phyloP scores from a whole-genome alignment of 177 flowering plant genomes.

The Vitis hybrid region DNA sequence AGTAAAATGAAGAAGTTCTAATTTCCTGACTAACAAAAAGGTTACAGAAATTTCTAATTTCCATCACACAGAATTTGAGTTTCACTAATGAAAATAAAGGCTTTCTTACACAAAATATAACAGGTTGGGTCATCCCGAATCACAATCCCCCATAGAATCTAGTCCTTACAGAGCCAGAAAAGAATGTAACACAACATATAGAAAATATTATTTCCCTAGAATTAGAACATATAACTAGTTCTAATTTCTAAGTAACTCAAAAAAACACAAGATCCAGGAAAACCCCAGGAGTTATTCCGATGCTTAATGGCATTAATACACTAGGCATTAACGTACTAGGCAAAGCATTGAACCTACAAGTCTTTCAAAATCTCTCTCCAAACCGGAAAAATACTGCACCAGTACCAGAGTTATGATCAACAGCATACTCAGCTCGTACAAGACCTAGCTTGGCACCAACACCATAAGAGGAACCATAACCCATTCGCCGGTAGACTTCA shows the following conservation, averaged over 20 bases:
- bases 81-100: no score
- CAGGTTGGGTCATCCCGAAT: no score
- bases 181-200: no score
- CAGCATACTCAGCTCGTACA: conserved; percentile 95
- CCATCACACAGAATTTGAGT: no score
- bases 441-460: conserved; percentile 85
- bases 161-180: no score
- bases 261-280: neutral
- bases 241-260: neutral
- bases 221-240: no score
- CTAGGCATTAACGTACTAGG: neutral
- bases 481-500: conserved; percentile 88
- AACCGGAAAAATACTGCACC: conserved; percentile 93
- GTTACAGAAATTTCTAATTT: no score
- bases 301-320: conserved; percentile 7
- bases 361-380: conserved; percentile 84
- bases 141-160: no score
- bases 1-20: no score
- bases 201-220: no score
- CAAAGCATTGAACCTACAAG: conserved; percentile 5
- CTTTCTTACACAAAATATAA: no score
- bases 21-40: no score
- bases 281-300: conserved; percentile 3
- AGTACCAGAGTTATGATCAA: conserved; percentile 90
- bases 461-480: conserved; percentile 94